Conservation (phyloP, 352 stramenopile species). For the Hyaloperonospora arabidopsidis region DNA sequence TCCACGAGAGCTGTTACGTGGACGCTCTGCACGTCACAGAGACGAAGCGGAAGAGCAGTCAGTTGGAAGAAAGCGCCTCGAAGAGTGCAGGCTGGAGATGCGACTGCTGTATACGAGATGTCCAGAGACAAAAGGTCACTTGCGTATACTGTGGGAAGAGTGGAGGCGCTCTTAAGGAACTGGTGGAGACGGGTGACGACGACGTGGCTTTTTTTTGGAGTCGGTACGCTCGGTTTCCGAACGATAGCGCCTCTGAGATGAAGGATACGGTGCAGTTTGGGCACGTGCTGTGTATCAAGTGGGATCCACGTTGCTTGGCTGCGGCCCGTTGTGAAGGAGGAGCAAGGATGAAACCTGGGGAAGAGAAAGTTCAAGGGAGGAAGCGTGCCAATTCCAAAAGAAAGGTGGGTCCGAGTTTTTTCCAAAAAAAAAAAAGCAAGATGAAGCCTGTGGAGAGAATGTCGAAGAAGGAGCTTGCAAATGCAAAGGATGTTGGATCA, state of each 20-base stretch:
- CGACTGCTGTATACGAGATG: constrained; percentile 31
- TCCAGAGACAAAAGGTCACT: constrained; percentile 8
- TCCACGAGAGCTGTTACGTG: constrained; percentile 36
- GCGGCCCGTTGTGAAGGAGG: constrained; percentile 20
- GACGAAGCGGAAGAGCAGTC: not conserved
- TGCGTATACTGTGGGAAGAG: constrained; percentile 44
- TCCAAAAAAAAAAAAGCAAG: too few species aligned
- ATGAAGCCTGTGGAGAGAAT: constrained; percentile 12
- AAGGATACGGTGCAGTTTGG: constrained; percentile 18
- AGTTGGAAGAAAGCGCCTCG: not conserved
- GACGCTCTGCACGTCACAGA: constrained; percentile 1
- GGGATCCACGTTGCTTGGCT: constrained; percentile 35
- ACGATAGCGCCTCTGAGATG: not conserved
- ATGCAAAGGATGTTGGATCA: constrained; percentile 13
- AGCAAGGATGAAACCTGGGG: too few species aligned
- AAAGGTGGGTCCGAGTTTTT: too few species aligned
- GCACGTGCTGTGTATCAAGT: constrained; percentile 41
- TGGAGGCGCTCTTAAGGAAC: constrained; percentile 22
- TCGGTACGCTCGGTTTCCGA: constrained; percentile 4
- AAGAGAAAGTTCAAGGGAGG: too few species aligned
- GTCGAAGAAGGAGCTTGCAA: constrained; percentile 14
- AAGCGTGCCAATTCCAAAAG: too few species aligned
- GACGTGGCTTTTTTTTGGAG: constrained; percentile 15
- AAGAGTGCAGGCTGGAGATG: constrained; percentile 27
- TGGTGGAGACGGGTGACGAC: constrained; percentile 20